These are phyloP conservation scores for Candida sojae DNA, from an alignment of 1,139 yeast species.

Conservation along the genomic window DNA sequence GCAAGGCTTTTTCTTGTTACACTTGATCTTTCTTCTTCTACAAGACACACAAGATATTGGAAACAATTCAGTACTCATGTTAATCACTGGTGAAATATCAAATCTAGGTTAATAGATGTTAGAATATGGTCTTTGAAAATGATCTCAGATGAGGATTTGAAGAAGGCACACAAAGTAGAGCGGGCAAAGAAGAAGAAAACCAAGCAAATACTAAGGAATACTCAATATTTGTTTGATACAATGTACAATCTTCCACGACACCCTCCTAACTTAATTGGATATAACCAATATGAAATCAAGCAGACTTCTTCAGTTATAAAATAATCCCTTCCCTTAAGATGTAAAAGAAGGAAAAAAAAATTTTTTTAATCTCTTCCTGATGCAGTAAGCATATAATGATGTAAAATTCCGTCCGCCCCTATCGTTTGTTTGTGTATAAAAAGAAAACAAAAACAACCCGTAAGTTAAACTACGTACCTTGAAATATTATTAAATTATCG, in stretches of 20 bases:
- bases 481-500: too few relatives aligned
- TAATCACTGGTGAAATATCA: neutral
- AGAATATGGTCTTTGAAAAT: neutral
- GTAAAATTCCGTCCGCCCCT: too few relatives aligned
- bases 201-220: neutral
- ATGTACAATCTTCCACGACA: too few relatives aligned
- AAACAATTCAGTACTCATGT: slow-evolving; percentile 23
- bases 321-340: neutral
- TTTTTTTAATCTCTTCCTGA: too few relatives aligned
- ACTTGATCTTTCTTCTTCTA: slow-evolving; percentile 42
- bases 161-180: neutral
- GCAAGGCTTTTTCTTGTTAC: slow-evolving; percentile 43
- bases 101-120: neutral
- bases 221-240: too few relatives aligned
- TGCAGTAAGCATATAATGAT: too few relatives aligned
- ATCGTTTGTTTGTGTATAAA: too few relatives aligned
- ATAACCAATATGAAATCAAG: too few relatives aligned
- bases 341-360: neutral
- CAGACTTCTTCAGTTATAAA: too few relatives aligned
- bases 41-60: slow-evolving; percentile 48
- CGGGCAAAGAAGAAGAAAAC: neutral
- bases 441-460: too few relatives aligned
- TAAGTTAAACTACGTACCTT: too few relatives aligned
- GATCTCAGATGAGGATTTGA: neutral
- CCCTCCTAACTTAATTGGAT: too few relatives aligned